phyloP scores from a whole-genome alignment of 768 basidiomycete species.

The Mycena chlorophos region DNA sequence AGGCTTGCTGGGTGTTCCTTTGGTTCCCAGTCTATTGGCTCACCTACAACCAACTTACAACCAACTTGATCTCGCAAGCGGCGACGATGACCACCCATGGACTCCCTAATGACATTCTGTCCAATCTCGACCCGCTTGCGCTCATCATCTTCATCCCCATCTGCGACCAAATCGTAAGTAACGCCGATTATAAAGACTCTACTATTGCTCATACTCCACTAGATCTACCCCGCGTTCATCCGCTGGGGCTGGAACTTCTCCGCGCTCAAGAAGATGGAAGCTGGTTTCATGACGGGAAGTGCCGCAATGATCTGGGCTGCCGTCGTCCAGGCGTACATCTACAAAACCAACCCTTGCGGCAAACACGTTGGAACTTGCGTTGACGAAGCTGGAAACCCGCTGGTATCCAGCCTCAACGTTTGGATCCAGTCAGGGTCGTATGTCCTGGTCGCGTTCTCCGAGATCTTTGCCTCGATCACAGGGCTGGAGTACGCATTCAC shows the following conservation, averaged over 20 bases:
- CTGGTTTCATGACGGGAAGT: slow-evolving; percentile 37
- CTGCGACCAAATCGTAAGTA: slow-evolving; percentile 46
- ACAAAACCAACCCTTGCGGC: slow-evolving; percentile 47
- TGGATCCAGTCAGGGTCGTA: slow-evolving; percentile 59
- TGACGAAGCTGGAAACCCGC: slow-evolving; percentile 33
- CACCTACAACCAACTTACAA: slow-evolving; percentile 75
- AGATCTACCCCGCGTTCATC: slow-evolving; percentile 42
- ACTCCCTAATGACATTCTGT: slow-evolving; percentile 63
- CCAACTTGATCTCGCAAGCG: slow-evolving; percentile 77
- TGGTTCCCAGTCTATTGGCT: slow-evolving; percentile 68
- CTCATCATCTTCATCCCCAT: slow-evolving; percentile 71
- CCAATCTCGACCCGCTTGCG: slow-evolving; percentile 75
- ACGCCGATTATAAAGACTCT: not conserved
- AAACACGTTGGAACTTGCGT: slow-evolving; percentile 41
- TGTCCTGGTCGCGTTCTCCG: slow-evolving; percentile 67
- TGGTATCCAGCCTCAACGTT: slow-evolving; percentile 45
- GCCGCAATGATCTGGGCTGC: slow-evolving; percentile 34
- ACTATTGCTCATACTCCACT: not conserved
- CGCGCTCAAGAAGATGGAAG: slow-evolving; percentile 40
- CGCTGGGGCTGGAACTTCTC: slow-evolving; percentile 39
- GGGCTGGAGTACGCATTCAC: slow-evolving; percentile 35
- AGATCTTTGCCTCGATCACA: slow-evolving; percentile 59
- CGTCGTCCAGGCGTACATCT: not conserved
- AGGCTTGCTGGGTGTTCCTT: slow-evolving; percentile 63
- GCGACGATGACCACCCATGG: slow-evolving; percentile 56